phyloP scores from a whole-genome alignment of 257 asterid species.

The Solanum piurae region DNA sequence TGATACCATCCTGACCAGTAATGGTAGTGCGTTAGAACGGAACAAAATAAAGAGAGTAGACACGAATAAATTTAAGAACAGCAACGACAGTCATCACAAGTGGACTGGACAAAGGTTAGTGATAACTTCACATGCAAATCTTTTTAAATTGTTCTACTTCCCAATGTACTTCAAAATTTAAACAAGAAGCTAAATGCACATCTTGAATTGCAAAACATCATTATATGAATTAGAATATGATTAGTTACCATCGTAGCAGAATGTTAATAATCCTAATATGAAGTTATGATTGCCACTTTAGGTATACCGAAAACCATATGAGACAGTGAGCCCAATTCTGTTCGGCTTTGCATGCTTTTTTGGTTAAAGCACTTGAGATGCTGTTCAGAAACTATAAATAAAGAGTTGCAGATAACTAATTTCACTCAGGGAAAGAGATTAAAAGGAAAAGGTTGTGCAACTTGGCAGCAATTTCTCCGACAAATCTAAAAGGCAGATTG shows the following conservation, averaged over 20 bases:
- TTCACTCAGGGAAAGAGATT: neutral
- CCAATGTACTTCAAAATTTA: neutral
- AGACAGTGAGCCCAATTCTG: neutral
- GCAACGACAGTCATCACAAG: neutral
- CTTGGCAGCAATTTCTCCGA: neutral
- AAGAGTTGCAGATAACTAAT: neutral
- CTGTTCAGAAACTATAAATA: neutral
- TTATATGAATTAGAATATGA: neutral
- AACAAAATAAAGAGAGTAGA: neutral
- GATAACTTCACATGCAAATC: neutral
- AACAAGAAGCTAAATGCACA: neutral
- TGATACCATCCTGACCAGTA: slow-evolving; percentile 62
- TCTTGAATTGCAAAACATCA: neutral
- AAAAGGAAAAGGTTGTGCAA: neutral
- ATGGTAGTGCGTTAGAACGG: slow-evolving; percentile 1
- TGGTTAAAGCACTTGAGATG: neutral
- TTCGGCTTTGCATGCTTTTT: neutral
- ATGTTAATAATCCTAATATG: neutral
- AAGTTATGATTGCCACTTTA: neutral
- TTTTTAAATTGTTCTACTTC: neutral
- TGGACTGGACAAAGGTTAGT: neutral
- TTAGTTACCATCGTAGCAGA: neutral
- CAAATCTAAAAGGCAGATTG: neutral
- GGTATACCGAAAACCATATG: neutral
- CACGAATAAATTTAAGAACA: neutral